Base-by-base conservation (phyloP, 345 rosid genomes). In the Geranium brycei region DNA sequence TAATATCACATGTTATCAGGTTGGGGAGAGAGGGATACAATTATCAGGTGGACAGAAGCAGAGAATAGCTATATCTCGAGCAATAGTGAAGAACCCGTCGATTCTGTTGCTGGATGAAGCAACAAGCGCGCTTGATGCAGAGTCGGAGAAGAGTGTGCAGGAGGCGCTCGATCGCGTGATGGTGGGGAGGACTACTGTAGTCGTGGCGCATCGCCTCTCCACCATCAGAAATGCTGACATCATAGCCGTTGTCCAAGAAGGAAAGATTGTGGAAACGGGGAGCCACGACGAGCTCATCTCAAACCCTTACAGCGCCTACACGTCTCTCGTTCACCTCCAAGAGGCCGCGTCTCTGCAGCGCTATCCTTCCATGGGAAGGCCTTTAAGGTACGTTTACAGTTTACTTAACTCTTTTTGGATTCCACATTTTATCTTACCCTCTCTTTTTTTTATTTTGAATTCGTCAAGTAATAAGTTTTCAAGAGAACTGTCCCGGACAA, bases 401-500 rank as follows among this genome's bases (percentile, higher is more conserved):
- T 23, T 23, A 23, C 28, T 23, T 23, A 23, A 23, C 28, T 23
- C 28, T 23, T 23, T 23, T 23, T 23, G 28, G 28, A 23, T 23
- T 23, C 28, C 28, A 23, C 28, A 23, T 23, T 23, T 23, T 23
- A 23, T 23, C 28, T 23, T 23, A 23, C 28, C 28, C 28, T 23
- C 28, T 23, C 28, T 23, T 23, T 23, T 23, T 23, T 23, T 23
- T 23, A 23, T 23, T 23, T 23, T 23, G 28, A 23, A 23, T 23
- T 23, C 28, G 7, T 35, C 41, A 35, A 35, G 41, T 35, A 4
- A 4, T 7, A 84, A 62, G 67, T 79, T 77, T 67, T 89, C 98
- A 40, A 69, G 81, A 65, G 93, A 89, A 66, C 71, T 89, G 65
- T 87, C 98, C 64, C 78, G 73, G 67, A 78, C 83, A 58, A 86